phyloP scores from a whole-genome alignment of 352 stramenopile species.

The Plasmopara muralis region DNA sequence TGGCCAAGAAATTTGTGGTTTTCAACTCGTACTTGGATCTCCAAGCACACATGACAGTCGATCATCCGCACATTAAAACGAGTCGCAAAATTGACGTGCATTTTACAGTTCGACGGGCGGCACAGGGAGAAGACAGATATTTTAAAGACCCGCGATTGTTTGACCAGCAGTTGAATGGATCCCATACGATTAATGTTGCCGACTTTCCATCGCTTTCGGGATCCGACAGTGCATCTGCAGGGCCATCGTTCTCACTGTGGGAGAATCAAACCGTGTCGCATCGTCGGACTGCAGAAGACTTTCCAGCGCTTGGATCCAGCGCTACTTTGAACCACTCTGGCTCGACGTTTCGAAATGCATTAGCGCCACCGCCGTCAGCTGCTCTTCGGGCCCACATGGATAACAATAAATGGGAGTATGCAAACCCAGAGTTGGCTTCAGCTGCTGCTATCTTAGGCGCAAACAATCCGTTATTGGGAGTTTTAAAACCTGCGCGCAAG shows the following conservation, averaged over 20 bases:
- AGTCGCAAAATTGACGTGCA: conserved; percentile 85
- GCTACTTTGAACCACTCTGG: conserved; percentile 12
- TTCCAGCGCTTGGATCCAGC: conserved; percentile 43
- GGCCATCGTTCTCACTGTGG: conserved; percentile 52
- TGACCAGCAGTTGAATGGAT: conserved; percentile 16
- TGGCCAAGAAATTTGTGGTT: conserved; percentile 86
- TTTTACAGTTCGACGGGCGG: conserved; percentile 67
- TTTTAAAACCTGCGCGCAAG: conserved; percentile 74
- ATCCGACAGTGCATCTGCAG: conserved; percentile 22
- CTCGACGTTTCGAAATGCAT: conserved; percentile 57
- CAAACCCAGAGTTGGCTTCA: conserved; percentile 42
- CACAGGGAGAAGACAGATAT: conserved; percentile 35
- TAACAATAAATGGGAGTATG: conserved; percentile 64
- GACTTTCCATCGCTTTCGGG: conserved; percentile 75
- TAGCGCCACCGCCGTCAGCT: conserved; percentile 56
- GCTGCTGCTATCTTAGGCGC: conserved; percentile 62
- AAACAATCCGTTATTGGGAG: conserved; percentile 76
- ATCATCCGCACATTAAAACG: conserved; percentile 81
- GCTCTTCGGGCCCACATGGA: conserved; percentile 74
- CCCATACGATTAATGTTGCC: conserved; percentile 73
- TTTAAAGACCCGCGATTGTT: conserved; percentile 52
- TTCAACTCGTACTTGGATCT: conserved; percentile 86
- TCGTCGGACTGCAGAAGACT: conserved; percentile 52
- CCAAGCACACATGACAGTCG: conserved; percentile 69
- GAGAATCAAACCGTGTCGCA: conserved; percentile 46